Evolutionary conservation across 768 basidiomycete species (phyloP).

Genomic region (Pulveroboletus sp.): DNA sequence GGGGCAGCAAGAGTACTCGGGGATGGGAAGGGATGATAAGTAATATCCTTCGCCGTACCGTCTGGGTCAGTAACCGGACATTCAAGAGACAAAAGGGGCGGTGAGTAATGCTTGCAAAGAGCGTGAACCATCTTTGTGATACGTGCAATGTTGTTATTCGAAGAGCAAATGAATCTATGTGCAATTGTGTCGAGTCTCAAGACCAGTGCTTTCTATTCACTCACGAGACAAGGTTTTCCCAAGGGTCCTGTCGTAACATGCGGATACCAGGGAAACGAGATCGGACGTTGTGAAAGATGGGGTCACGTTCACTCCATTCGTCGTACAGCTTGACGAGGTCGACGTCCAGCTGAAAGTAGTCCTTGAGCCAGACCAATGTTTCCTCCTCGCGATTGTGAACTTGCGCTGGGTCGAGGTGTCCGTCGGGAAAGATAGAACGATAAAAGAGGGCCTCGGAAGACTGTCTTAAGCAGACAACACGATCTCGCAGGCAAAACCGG

Average conservation of each 20-base stretch:
- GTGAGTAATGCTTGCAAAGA: slow-evolving; percentile 74
- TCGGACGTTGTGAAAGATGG: slow-evolving; percentile 62
- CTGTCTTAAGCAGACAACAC: slow-evolving; percentile 81
- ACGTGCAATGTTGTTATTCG: slow-evolving; percentile 92
- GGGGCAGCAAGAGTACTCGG: slow-evolving; percentile 62
- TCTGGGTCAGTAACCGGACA: slow-evolving; percentile 29
- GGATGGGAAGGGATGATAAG: slow-evolving; percentile 81
- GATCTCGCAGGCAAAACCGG: slow-evolving; percentile 72
- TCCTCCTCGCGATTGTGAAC: slow-evolving; percentile 47
- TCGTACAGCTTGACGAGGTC: slow-evolving; percentile 68
- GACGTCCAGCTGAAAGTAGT: slow-evolving; percentile 86
- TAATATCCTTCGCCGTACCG: slow-evolving; percentile 26
- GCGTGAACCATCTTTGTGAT: slow-evolving; percentile 92
- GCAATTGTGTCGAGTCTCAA: slow-evolving; percentile 9
- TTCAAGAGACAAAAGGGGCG: slow-evolving; percentile 52
- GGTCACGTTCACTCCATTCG: slow-evolving; percentile 70
- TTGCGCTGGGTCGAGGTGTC: slow-evolving; percentile 32
- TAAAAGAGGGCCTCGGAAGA: slow-evolving; percentile 61
- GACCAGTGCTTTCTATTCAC: slow-evolving; percentile 29
- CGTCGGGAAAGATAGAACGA: slow-evolving; percentile 57
- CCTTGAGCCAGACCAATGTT: slow-evolving; percentile 68
- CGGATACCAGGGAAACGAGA: slow-evolving; percentile 75
- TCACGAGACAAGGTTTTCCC: slow-evolving; percentile 92
- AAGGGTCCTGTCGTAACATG: slow-evolving; percentile 88
- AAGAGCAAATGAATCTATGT: slow-evolving; percentile 90